These are phyloP conservation scores for Parastagonospora avenae DNA, from an alignment of 2,329 filamentous ascomycete genomes.

Conservation along the genomic window DNA sequence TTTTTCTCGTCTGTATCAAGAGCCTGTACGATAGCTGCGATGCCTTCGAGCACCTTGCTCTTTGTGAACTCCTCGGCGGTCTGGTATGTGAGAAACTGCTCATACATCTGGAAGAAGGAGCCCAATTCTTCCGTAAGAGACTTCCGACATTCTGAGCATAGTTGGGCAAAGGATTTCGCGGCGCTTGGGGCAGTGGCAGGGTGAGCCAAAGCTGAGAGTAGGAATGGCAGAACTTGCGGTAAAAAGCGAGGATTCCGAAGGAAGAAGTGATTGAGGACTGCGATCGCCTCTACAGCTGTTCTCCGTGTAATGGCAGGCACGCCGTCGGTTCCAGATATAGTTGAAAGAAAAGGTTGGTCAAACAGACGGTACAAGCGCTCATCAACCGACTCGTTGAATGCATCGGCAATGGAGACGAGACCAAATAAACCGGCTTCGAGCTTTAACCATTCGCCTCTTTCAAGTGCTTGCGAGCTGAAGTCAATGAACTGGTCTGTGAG, in stretches of 20 bases:
- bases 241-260: slow-evolving; percentile 70
- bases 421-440: slow-evolving; percentile 64
- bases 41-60: slow-evolving; percentile 74
- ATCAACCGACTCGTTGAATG: slow-evolving; percentile 65
- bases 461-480: slow-evolving; percentile 49
- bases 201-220: slow-evolving; percentile 72
- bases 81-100: slow-evolving; percentile 63
- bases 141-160: slow-evolving; percentile 76
- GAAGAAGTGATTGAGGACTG: slow-evolving; percentile 78
- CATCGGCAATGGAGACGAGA: slow-evolving; percentile 70
- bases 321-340: slow-evolving; percentile 50
- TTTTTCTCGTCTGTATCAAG: slow-evolving; percentile 64
- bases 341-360: slow-evolving; percentile 62
- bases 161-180: slow-evolving; percentile 73
- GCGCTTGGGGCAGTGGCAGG: slow-evolving; percentile 68
- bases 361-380: slow-evolving; percentile 67
- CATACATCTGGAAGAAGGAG: slow-evolving; percentile 74
- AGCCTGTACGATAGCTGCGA: slow-evolving; percentile 77
- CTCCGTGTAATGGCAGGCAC: slow-evolving; percentile 69
- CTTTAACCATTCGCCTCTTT: slow-evolving; percentile 52
- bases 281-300: slow-evolving; percentile 72
- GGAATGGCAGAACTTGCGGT: slow-evolving; percentile 72
- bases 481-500: slow-evolving; percentile 55
- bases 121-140: slow-evolving; percentile 70
- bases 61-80: slow-evolving; percentile 71